These are phyloP conservation scores for Trichoderma asperelloides DNA, from an alignment of 495 filamentous ascomycete species.

Conservation along the genomic window DNA sequence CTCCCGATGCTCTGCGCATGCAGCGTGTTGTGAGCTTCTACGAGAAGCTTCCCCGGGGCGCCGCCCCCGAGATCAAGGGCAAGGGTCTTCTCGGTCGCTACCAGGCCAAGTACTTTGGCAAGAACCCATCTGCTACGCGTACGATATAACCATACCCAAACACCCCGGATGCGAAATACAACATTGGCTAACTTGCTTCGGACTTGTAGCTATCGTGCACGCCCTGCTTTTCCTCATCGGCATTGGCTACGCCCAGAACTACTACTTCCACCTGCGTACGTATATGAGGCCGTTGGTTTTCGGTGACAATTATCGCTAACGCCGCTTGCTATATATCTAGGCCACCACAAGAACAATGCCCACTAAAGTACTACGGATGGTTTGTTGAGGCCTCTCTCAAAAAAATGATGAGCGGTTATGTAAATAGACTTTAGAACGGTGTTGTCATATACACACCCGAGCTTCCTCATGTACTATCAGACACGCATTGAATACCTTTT, in stretches of 20 bases:
- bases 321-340: conserved; percentile 35
- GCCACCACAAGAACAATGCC: conserved; percentile 98
- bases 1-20: conserved; percentile 92
- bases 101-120: conserved; percentile 89
- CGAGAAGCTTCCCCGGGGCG: conserved; percentile 86
- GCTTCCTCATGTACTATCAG: conserved; percentile 4
- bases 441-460: not conserved
- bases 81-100: conserved; percentile 78
- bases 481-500: not conserved
- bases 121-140: conserved; percentile 82
- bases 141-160: conserved; percentile 34
- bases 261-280: conserved; percentile 99
- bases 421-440: conserved; percentile 9
- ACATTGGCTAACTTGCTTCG: conserved; percentile 10
- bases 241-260: conserved; percentile 88
- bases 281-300: conserved; percentile 11
- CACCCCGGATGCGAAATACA: not conserved
- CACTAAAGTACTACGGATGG: conserved; percentile 51
- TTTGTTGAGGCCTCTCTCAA: not conserved
- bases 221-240: conserved; percentile 64
- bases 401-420: not conserved
- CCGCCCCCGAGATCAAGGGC: conserved; percentile 69
- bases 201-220: conserved; percentile 67
- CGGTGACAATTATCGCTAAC: conserved; percentile 13
- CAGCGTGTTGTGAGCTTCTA: conserved; percentile 96